A percentile compares a stretch with the other conserved stretches of the same genome.
Conservation (phyloP, 1,284 basidiomycete species). For the Sporisorium sorghi region DNA sequence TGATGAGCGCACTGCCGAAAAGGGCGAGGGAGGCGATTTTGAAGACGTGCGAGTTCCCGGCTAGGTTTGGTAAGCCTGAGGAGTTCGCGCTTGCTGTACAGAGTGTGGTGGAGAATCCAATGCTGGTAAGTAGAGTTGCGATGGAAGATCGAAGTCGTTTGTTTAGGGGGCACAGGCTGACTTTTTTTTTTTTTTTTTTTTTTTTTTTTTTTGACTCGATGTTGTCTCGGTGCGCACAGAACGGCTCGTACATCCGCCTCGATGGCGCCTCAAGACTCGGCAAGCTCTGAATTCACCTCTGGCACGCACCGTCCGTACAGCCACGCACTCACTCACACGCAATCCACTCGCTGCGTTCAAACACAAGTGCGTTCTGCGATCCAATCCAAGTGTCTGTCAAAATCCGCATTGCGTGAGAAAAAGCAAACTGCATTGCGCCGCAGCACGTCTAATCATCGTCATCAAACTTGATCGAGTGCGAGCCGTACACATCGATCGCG, state of each 20-base stretch:
- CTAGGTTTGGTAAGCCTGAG: conserved; percentile 60
- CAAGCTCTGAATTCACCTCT: no score
- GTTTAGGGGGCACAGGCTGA: no score
- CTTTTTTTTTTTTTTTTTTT: no score
- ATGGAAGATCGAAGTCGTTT: no score
- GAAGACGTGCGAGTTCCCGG: conserved; percentile 40
- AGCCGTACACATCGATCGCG: conserved; percentile 63
- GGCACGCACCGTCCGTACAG: no score
- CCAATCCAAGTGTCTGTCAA: no score
- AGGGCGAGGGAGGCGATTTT: conserved; percentile 38
- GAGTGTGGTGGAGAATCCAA: conserved; percentile 62
- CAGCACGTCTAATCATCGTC: conserved; percentile 24
- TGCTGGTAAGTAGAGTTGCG: conserved; percentile 65
- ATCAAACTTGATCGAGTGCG: conserved; percentile 67
- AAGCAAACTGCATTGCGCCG: background rate
- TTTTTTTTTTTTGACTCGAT: no score
- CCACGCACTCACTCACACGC: no score
- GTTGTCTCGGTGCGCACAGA: conserved; percentile 34
- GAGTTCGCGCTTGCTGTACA: conserved; percentile 67
- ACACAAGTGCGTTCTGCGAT: no score
- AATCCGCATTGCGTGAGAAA: no score
- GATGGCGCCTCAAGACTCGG: conserved; percentile 66
- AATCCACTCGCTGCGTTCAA: no score
- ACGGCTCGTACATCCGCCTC: conserved; percentile 60
- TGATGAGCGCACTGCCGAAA: conserved; percentile 64